phyloP scores from a whole-genome alignment of 495 filamentous ascomycete species.

The Penicillium paradoxum region DNA sequence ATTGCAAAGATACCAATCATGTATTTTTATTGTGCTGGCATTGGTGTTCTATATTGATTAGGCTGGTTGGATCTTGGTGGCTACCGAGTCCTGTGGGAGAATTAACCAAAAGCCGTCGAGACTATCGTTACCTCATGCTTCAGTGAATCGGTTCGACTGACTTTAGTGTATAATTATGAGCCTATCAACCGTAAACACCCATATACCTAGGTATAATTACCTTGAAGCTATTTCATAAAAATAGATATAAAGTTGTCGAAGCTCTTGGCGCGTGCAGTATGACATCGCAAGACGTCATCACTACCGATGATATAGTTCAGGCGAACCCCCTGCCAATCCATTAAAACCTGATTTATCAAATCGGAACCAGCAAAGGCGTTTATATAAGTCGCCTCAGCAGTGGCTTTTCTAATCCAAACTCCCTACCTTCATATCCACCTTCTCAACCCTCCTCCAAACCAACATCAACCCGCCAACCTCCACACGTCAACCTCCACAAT shows the following conservation, averaged over 20 bases:
- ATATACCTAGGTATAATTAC: background rate
- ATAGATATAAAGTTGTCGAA: background rate
- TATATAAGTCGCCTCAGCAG: background rate
- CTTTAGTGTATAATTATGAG: too few relatives aligned
- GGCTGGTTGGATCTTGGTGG: background rate
- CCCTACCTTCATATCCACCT: too few relatives aligned
- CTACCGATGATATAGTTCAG: background rate
- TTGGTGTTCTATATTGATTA: background rate
- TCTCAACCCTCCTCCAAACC: background rate
- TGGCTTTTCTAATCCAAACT: too few relatives aligned
- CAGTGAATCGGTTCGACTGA: background rate
- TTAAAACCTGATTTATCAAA: background rate
- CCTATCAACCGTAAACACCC: too few relatives aligned
- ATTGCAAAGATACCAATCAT: background rate
- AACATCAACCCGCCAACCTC: background rate
- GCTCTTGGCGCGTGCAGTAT: slow-evolving; percentile 9
- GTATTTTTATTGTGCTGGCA: background rate
- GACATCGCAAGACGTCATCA: slow-evolving; percentile 21
- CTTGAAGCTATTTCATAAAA: background rate
- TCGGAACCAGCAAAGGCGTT: background rate
- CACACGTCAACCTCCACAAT: too few relatives aligned
- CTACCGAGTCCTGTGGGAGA: background rate
- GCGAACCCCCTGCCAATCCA: background rate
- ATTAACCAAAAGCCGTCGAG: background rate
- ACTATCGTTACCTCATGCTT: background rate